A percentile compares a stretch with the other conserved stretches of the same genome.
Conservation (phyloP, 306 rosid species). For the Urtica urens region DNA sequence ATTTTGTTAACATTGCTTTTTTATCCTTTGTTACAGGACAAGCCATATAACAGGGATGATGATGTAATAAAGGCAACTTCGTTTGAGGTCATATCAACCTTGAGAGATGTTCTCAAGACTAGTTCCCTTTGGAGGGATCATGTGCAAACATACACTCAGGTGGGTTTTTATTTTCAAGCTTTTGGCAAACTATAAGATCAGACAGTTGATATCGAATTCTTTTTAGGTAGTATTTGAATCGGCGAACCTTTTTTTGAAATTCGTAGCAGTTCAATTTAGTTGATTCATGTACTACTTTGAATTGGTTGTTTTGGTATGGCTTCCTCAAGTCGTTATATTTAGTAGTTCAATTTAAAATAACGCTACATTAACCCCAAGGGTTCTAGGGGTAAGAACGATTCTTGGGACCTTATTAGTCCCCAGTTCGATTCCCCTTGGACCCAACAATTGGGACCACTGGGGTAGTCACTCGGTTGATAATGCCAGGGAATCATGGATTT, state of each 20-base stretch:
- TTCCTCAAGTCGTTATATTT: conserved; percentile 4
- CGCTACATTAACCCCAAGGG: too few species aligned
- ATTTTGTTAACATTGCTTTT: background rate
- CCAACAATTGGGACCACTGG: too few species aligned
- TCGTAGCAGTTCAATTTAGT: background rate
- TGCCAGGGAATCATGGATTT: too few species aligned
- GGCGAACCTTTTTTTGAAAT: background rate
- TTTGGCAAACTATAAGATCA: conserved; percentile 1
- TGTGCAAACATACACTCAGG: conserved; percentile 93
- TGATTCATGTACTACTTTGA: conserved; percentile 1
- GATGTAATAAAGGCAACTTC: conserved; percentile 92
- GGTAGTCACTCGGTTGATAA: too few species aligned
- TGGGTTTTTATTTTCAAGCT: conserved; percentile 13
- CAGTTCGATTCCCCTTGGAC: too few species aligned
- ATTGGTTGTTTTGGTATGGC: background rate
- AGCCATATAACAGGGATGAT: conserved; percentile 83
- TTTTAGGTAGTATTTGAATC: background rate
- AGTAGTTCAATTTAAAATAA: conserved; percentile 13
- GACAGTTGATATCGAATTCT: too few species aligned
- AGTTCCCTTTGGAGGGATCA: conserved; percentile 99
- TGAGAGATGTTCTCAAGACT: conserved; percentile 91
- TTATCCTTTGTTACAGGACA: conserved; percentile 51
- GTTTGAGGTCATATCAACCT: conserved; percentile 89
- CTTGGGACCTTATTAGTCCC: too few species aligned
- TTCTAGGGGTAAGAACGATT: too few species aligned